Percentiles rank a stretch among this genome's conserved stretches.
These are phyloP conservation scores for Tetragonia tetragonoides DNA, from an alignment of 148 eudicot genomes.

Conservation along the genomic window DNA sequence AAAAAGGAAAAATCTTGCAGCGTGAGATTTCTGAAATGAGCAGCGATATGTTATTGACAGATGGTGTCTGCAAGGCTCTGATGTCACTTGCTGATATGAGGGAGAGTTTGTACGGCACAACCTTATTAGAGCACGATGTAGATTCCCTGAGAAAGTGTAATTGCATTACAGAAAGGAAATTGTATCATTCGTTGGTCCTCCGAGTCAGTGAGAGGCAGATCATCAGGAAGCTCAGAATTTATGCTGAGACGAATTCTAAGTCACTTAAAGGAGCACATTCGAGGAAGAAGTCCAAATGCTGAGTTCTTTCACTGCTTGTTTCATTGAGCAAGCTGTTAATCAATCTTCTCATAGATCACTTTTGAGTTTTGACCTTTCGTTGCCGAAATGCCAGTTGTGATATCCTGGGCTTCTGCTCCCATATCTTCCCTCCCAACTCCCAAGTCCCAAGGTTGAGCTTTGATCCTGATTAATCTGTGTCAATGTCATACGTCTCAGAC, in stretches of 20 bases:
- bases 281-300: constrained; percentile 25
- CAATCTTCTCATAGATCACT: neutral
- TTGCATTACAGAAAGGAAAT: constrained; percentile 44
- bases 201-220: constrained; percentile 79
- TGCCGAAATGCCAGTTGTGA: too few species aligned
- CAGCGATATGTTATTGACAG: constrained; percentile 46
- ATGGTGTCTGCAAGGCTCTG: constrained; percentile 55
- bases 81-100: constrained; percentile 65
- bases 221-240: constrained; percentile 57
- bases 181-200: constrained; percentile 66
- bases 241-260: constrained; percentile 18
- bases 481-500: too few species aligned
- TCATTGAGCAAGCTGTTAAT: neutral
- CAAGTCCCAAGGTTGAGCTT: too few species aligned
- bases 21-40: constrained; percentile 34
- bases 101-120: constrained; percentile 59
- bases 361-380: too few species aligned
- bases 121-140: constrained; percentile 54
- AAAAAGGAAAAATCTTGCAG: constrained; percentile 22
- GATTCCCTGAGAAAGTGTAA: constrained; percentile 40
- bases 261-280: constrained; percentile 1
- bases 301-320: neutral
- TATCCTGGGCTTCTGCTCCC: too few species aligned
- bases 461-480: too few species aligned
- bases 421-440: too few species aligned